Evolutionary conservation across 257 asterid species (phyloP), one percentile per base, ranked within the genome.

Genomic region (Jacaranda mimosifolia): DNA sequence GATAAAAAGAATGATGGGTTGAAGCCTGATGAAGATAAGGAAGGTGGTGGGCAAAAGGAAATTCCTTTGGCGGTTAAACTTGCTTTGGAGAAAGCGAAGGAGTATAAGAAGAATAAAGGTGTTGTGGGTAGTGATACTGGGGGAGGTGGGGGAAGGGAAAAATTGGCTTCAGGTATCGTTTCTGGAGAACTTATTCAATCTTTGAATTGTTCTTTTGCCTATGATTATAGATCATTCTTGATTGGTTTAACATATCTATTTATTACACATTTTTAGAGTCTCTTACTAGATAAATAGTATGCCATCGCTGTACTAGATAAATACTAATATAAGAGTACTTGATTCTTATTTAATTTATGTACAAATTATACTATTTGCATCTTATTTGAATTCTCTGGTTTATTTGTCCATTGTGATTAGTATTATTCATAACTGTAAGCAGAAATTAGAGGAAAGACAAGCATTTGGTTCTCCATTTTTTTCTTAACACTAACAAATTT

Each of bases 81-180:
- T 51, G 92, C 93, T 1, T 43, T 88, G 73, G 91, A 85, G 80
- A 89, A 83, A 65, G 94, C 90, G n/a, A 86, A 74, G 63, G 90
- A 89, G 77, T 87, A 89, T 57, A 86, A 78, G 85, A 86, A 77
- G 83, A 80, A 83, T 11, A 89, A 75, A 56, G 85, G 80, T 58
- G 78, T 21, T 15, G 57, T 57, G 70, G 89, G 60, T 13, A 42
- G 71, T 38, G 79, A 67, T 57, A 17, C 26, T 42, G 77, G 19
- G 12, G 84, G 80, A 53, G 82, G 26, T 45, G 68, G 18, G 73
- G 88, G 55, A n/a, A 57, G 75, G 48, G 79, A 78, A 60, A 64
- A 32, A 1, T 12, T 49, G 73, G 77, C 38, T 75, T 75, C 91
- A 87, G 96, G 97, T 90, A 83, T 73, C 62, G 19, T 64, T 70